phyloP scores from a whole-genome alignment of 306 rosid genomes.

The Coriaria nepalensis region DNA sequence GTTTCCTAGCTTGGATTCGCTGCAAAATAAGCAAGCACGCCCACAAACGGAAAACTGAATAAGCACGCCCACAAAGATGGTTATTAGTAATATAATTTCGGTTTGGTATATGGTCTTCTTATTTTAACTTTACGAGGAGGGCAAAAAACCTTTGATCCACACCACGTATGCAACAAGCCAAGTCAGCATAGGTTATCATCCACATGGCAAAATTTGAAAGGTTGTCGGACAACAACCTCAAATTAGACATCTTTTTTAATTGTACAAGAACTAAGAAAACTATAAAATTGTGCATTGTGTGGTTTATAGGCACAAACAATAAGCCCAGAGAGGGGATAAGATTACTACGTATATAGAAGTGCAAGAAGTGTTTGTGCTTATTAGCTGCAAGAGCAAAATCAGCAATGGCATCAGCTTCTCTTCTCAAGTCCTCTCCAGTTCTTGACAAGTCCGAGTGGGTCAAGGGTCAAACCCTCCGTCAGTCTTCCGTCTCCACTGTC shows the following conservation, averaged over 20 bases:
- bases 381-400: slow-evolving; percentile 2
- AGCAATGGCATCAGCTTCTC: slow-evolving; percentile 71
- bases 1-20: too few species aligned
- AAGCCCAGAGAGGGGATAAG: slow-evolving; percentile 59
- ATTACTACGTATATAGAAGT: slow-evolving; percentile 6
- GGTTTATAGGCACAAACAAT: slow-evolving; percentile 35
- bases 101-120: too few species aligned
- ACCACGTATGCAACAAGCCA: slow-evolving; percentile 30
- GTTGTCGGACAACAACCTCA: slow-evolving; percentile 52
- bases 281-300: slow-evolving; percentile 49
- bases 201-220: slow-evolving; percentile 34
- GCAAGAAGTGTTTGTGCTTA: background rate
- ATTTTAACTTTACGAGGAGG: slow-evolving; percentile 15
- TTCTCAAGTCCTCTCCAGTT: slow-evolving; percentile 68
- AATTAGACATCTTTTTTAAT: slow-evolving; percentile 36
- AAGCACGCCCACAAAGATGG: too few species aligned
- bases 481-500: slow-evolving; percentile 31
- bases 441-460: slow-evolving; percentile 91
- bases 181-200: slow-evolving; percentile 55
- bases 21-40: slow-evolving; percentile 54
- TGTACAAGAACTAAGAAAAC: slow-evolving; percentile 13
- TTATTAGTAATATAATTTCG: too few species aligned
- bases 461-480: slow-evolving; percentile 71
- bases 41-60: slow-evolving; percentile 91
- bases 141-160: slow-evolving; percentile 28